Base-by-base conservation (phyloP, 2,329 filamentous ascomycete species). In the Phaeosphaeriaceae sp. region DNA sequence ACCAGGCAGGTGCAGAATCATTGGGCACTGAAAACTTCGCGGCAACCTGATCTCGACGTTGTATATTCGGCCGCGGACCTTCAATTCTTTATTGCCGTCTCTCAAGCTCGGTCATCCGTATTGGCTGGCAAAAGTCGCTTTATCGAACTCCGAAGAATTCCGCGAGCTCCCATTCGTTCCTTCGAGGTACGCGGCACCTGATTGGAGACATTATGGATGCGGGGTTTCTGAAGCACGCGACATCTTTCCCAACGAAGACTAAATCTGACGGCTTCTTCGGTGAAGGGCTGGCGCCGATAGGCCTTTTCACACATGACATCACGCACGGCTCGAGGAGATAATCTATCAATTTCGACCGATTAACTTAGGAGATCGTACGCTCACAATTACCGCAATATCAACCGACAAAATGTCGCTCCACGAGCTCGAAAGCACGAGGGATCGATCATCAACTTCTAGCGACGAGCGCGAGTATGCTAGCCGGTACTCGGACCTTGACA, bases 401-500 rank as follows among this genome's bases (percentile, higher is more conserved):
- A 6, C 25, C 11, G 6, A 31, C 25, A n/a, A n/a, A 36, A 44
- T 44, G 15, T 25, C 44, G 21, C 19, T 25, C 15, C 47, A 49
- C n/a, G 47, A 49, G 19, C 47, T 49, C 5, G 17, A 49, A 17
- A 31, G 17, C 27, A 19, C n/a, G 22, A 31, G 27, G n/a, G 17
- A 44, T 13, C 36, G 33, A 22, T 2, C 36, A 7, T 41, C 36
- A 9, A 41, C 11, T 51, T 13, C 13, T 20, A 45, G n/a, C 21
- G 22, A 41, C 31, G n/a, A 7, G 22, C 11, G 27, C 3, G 48
- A 31, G 13, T 42, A 51, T 27, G n/a, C 1, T 13, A 40, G 33
- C 15, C 48, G 51, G 21, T 54, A 62, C 20, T 21, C 47, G 11
- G 61, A 63, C 5, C 48, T 49, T 11, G 56, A 61, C 19, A 64